Evolutionary conservation across 805 yeast species (phyloP).

Genomic region (Ogataea pini): DNA sequence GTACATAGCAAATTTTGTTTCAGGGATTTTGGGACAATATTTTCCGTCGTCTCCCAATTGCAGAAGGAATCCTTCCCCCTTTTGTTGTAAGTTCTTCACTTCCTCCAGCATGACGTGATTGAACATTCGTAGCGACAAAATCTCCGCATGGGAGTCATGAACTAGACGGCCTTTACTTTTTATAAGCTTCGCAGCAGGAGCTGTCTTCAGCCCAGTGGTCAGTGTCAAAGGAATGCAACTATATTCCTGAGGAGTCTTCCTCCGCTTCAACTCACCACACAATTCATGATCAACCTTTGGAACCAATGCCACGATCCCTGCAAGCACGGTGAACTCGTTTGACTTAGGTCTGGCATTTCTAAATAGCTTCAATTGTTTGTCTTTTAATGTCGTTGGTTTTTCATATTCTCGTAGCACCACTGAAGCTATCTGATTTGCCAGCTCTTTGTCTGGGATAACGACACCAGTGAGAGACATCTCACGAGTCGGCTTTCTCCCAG

Average conservation of each 20-base stretch:
- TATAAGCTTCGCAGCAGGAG: constrained; percentile 53
- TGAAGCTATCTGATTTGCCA: constrained; percentile 22
- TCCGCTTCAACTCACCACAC: constrained; percentile 5
- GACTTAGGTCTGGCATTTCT: constrained; percentile 56
- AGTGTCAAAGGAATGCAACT: constrained; percentile 45
- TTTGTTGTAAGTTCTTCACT: constrained; percentile 29
- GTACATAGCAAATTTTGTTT: constrained; percentile 54
- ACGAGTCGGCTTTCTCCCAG: too few species aligned
- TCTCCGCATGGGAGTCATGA: constrained; percentile 92
- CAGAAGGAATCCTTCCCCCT: constrained; percentile 16
- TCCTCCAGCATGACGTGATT: constrained; percentile 61
- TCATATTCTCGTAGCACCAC: constrained; percentile 17
- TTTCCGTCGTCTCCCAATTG: constrained; percentile 13
- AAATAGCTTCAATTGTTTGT: constrained; percentile 13
- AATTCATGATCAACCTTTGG: constrained; percentile 12
- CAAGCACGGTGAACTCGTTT: constrained; percentile 82
- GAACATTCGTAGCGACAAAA: constrained; percentile 68
- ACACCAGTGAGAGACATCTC: constrained; percentile 1
- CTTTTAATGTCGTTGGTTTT: constrained; percentile 13
- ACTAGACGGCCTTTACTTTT: constrained; percentile 54
- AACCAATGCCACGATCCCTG: constrained; percentile 60
- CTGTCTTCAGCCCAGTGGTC: constrained; percentile 82
- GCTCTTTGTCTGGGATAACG: neutral
- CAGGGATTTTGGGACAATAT: constrained; percentile 36
- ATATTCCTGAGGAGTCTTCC: constrained; percentile 7